Evolutionary conservation across 2,329 filamentous ascomycete species (phyloP).

Genomic region (Epichloe sp.): DNA sequence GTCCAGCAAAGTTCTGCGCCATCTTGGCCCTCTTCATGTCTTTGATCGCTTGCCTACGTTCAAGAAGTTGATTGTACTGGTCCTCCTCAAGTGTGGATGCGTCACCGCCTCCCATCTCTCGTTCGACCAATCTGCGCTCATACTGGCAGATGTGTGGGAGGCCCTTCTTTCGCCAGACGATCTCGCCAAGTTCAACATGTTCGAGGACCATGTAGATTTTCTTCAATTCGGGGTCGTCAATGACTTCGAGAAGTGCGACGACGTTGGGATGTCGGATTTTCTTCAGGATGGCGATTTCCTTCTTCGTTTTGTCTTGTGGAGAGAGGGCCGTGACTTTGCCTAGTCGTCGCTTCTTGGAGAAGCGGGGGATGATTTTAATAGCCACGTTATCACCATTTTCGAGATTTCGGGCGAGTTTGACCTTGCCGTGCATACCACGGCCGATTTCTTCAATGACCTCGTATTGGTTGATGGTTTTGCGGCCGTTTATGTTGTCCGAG

Average conservation of each 20-base stretch:
- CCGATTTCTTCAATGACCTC: slow-evolving; percentile 94
- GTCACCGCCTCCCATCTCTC: slow-evolving; percentile 50
- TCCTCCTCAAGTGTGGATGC: slow-evolving; percentile 47
- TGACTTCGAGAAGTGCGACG: slow-evolving; percentile 88
- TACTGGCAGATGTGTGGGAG: slow-evolving; percentile 69
- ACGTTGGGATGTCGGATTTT: slow-evolving; percentile 98
- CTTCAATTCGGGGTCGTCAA: slow-evolving; percentile 88
- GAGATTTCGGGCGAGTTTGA: slow-evolving; percentile 81
- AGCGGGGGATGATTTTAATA: slow-evolving; percentile 96
- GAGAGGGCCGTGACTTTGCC: slow-evolving; percentile 60
- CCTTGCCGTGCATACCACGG: slow-evolving; percentile 91
- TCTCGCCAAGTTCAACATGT: slow-evolving; percentile 86
- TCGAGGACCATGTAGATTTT: slow-evolving; percentile 98
- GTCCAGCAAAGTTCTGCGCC: slow-evolving; percentile 34
- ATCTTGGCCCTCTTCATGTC: slow-evolving; percentile 44
- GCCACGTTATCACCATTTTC: slow-evolving; percentile 69
- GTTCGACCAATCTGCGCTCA: slow-evolving; percentile 70
- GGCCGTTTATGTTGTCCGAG: slow-evolving; percentile 74
- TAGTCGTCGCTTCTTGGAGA: slow-evolving; percentile 85
- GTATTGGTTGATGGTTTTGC: slow-evolving; percentile 96
- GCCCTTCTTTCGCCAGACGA: slow-evolving; percentile 85
- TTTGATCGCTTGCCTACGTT: slow-evolving; percentile 44
- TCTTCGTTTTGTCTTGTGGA: slow-evolving; percentile 71
- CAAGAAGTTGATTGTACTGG: slow-evolving; percentile 43
- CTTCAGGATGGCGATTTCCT: slow-evolving; percentile 94